Evolutionary conservation across 2,329 filamentous ascomycete species (phyloP).

Genomic region (Dothistroma septosporum): DNA sequence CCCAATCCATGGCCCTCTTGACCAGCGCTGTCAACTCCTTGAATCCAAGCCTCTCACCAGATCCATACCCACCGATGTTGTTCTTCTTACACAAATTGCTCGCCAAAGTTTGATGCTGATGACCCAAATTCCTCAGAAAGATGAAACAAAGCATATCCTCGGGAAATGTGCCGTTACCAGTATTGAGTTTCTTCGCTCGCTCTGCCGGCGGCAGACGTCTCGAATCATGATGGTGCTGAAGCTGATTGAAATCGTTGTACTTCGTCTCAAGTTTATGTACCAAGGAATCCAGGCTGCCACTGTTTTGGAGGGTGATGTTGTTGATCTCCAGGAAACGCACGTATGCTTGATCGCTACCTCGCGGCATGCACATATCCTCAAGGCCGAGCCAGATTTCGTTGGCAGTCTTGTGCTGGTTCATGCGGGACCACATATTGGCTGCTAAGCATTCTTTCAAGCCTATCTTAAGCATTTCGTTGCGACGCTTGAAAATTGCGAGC

Average conservation of each 20-base stretch:
- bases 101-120: conserved; percentile 24
- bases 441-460: conserved; percentile 25
- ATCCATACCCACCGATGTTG: conserved; percentile 34
- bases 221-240: conserved; percentile 21
- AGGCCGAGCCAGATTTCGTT: conserved; percentile 28
- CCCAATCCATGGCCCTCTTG: conserved; percentile 24
- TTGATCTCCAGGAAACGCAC: conserved; percentile 25
- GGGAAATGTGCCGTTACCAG: conserved; percentile 18
- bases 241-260: conserved; percentile 25
- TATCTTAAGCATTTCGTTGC: conserved; percentile 28
- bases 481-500: conserved; percentile 31
- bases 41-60: conserved; percentile 28
- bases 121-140: conserved; percentile 29
- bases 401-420: conserved; percentile 24
- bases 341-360: conserved; percentile 28
- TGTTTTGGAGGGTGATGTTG: conserved; percentile 23
- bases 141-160: conserved; percentile 32
- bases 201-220: conserved; percentile 11
- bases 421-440: conserved; percentile 25
- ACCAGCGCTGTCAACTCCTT: conserved; percentile 26
- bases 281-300: conserved; percentile 27
- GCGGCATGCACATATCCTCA: conserved; percentile 30
- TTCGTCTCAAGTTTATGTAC: conserved; percentile 27
- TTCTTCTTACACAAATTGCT: conserved; percentile 28
- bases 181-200: conserved; percentile 12